Base-by-base conservation (phyloP, 148 eudicot species). In the Rhododendron griersonianum region DNA sequence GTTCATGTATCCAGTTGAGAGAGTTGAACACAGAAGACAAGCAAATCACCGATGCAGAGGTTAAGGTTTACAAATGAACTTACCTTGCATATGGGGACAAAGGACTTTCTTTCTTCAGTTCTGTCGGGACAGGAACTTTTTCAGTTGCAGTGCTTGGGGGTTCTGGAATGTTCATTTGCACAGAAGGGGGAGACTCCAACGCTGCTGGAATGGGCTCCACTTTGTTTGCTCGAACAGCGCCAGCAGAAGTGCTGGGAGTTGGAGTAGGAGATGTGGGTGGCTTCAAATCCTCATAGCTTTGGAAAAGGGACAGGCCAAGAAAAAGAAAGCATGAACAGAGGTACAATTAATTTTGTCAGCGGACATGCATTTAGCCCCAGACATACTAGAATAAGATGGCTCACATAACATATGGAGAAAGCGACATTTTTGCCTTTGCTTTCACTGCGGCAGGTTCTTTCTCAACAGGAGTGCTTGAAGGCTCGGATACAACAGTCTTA, bases 401-500 rank as follows among this genome's bases (percentile, higher is more conserved):
- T 95, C 87, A 96, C 98, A 84, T 92, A 35, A 88, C 77, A 86
- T 92, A 93, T 63, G 98, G 98, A 80, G 98, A 95, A 82, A 88
- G 92, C 21, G 95, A 90, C 83, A 89, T 87, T 81, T 89, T 86
- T 83, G 85, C 82, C 83, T 51, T 81, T 77, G 83, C 51, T 85
- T 91, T 88, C 73, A 59, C 89, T 87, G 69, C 28, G 6, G 88
- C 45, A 45, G 90, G 84, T 85, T 91, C 89, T 80, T 87, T 82
- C 86, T 89, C 93, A 65, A 78, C 25, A 35, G 86, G 73, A 79
- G 81, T 82, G 69, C 30, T 89, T 21, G 87, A 63, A 86, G 85
- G 83, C 87, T 92, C 90, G 57, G 90, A 25, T 73, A 41, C 80
- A 35, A n/a, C 14, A 78, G 86, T 84, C 44, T 75, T 87, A 45